Evolutionary conservation across 805 yeast species (phyloP).

Genomic region (Saturnispora ahearnii): DNA sequence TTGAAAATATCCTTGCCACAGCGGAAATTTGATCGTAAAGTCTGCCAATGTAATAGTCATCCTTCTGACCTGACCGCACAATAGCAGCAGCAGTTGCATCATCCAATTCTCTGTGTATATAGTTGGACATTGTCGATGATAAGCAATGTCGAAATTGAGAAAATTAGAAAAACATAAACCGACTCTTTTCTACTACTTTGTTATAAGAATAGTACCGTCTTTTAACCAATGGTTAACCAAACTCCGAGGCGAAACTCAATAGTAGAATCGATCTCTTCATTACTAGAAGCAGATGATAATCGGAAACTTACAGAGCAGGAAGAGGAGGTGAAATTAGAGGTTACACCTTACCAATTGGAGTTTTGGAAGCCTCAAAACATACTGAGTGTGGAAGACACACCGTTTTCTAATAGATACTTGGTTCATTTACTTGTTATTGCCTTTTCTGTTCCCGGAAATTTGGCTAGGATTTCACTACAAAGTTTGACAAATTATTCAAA

Average conservation of each 20-base stretch:
- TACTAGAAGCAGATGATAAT: neutral
- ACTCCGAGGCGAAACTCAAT: neutral
- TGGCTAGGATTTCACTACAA: constrained; percentile 13
- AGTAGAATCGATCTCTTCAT: neutral
- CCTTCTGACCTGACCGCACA: constrained; percentile 89
- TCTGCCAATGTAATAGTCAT: constrained; percentile 55
- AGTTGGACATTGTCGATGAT: neutral
- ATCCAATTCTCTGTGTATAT: constrained; percentile 4
- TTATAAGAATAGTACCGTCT: no score
- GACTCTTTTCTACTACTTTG: no score
- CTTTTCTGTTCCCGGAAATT: constrained; percentile 13
- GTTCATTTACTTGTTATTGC: constrained; percentile 9
- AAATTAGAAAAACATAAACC: no score
- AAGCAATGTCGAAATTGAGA: neutral
- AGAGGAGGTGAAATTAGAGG: constrained; percentile 4
- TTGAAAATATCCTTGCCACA: constrained; percentile 39
- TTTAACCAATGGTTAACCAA: neutral
- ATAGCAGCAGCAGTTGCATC: constrained; percentile 79
- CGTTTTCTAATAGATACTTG: constrained; percentile 11
- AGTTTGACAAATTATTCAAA: constrained; percentile 12
- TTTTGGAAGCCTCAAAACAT: constrained; percentile 16
- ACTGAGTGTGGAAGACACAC: constrained; percentile 15
- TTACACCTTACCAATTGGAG: constrained; percentile 11
- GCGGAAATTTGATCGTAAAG: constrained; percentile 49
- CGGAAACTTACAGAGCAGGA: constrained; percentile 11